Conservation (phyloP, 2,329 filamentous ascomycete species). For the Cordyceps tenuipes region DNA sequence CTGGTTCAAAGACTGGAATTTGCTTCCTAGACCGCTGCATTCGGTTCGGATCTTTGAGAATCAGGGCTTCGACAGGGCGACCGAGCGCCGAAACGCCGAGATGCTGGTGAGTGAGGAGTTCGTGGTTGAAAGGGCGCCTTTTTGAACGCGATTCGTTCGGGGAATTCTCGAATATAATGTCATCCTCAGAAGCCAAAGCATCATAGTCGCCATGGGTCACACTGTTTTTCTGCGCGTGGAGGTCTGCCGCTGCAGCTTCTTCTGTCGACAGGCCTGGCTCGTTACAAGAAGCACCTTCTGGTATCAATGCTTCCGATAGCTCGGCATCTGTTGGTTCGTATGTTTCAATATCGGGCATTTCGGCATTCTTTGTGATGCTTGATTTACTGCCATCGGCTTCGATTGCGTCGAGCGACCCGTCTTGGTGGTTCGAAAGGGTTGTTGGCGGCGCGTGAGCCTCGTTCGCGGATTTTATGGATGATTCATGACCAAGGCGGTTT, state of each 20-base stretch:
- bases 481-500: neutral
- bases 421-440: neutral
- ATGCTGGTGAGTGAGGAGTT: slow-evolving; percentile 21
- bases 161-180: slow-evolving; percentile 1
- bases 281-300: neutral
- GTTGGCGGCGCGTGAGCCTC: neutral
- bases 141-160: neutral
- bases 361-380: neutral
- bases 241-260: neutral
- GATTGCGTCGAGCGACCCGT: neutral
- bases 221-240: neutral
- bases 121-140: slow-evolving; percentile 16
- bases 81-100: slow-evolving; percentile 28
- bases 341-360: slow-evolving; percentile 6
- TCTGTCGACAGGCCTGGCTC: neutral
- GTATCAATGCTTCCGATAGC: neutral
- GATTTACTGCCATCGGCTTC: neutral
- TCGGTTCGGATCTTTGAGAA: slow-evolving; percentile 34
- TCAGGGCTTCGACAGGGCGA: slow-evolving; percentile 34
- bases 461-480: neutral
- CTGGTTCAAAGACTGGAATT: slow-evolving; percentile 15
- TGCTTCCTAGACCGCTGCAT: slow-evolving; percentile 17
- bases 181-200: slow-evolving; percentile 4
- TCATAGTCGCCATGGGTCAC: slow-evolving; percentile 1
- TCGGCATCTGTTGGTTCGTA: slow-evolving; percentile 8